phyloP scores from a whole-genome alignment of 2,329 filamentous ascomycete genomes.

The Venturia carpophila region DNA sequence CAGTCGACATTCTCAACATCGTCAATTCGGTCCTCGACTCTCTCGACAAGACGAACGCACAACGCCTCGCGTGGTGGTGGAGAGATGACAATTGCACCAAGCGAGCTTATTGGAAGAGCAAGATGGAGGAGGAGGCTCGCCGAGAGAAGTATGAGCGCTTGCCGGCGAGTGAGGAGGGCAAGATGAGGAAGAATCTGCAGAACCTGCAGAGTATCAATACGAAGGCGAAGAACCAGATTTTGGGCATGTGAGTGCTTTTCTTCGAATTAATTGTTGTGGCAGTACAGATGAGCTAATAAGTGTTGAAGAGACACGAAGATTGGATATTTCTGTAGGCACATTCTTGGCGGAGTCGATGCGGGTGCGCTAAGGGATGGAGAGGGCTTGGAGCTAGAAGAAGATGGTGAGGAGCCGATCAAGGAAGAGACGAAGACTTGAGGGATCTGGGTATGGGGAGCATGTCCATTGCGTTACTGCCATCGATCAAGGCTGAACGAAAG shows the following conservation, averaged over 20 bases:
- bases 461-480: neutral
- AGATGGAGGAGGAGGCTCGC: conserved; percentile 7
- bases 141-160: neutral
- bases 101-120: neutral
- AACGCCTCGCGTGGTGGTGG: conserved; percentile 3
- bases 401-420: neutral
- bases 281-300: neutral
- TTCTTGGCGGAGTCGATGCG: conserved; percentile 1
- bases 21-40: neutral
- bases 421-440: neutral
- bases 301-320: neutral
- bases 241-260: neutral
- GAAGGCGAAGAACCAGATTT: conserved; percentile 7
- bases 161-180: neutral
- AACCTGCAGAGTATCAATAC: conserved; percentile 9
- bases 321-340: conserved; percentile 2
- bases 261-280: neutral
- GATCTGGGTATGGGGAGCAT: neutral
- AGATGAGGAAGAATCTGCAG: conserved; percentile 1
- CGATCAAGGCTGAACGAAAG: neutral
- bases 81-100: conserved; percentile 4
- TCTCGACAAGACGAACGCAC: neutral
- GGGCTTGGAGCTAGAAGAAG: neutral
- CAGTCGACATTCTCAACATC: neutral
- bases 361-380: neutral